Evolutionary conservation across 495 filamentous ascomycete species (phyloP).

Genomic region (Bombardia bombarda): DNA sequence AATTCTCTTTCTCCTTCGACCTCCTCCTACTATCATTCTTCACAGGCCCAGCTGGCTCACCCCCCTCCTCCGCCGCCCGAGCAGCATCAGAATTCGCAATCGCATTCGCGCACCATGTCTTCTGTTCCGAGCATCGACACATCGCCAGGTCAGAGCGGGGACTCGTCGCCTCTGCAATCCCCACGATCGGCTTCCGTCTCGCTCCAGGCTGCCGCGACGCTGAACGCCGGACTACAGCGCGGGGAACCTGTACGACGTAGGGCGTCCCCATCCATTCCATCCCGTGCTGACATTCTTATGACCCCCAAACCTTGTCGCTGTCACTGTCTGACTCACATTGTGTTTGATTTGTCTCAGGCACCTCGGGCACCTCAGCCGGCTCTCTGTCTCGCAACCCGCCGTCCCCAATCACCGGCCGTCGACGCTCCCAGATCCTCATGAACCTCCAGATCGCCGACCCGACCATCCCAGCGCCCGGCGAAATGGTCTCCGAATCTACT

Average conservation of each 20-base stretch:
- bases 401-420: slow-evolving; percentile 49
- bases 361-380: slow-evolving; percentile 45
- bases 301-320: no score
- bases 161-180: slow-evolving; percentile 43
- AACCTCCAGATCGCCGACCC: slow-evolving; percentile 69
- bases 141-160: slow-evolving; percentile 5
- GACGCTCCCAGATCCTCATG: slow-evolving; percentile 62
- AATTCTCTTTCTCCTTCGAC: slow-evolving; percentile 64
- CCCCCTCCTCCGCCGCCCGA: no score
- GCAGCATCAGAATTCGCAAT: no score
- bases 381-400: slow-evolving; percentile 44
- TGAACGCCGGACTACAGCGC: slow-evolving; percentile 61
- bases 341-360: slow-evolving; percentile 5
- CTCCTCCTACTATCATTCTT: no score
- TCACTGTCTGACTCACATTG: neutral
- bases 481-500: slow-evolving; percentile 46
- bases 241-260: slow-evolving; percentile 51
- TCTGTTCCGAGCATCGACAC: slow-evolving; percentile 12
- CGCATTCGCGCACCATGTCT: slow-evolving; percentile 22
- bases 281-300: neutral
- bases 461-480: slow-evolving; percentile 50
- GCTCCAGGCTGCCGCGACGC: slow-evolving; percentile 57
- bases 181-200: slow-evolving; percentile 55
- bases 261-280: slow-evolving; percentile 1
- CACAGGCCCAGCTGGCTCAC: no score